A percentile compares a stretch with the other conserved stretches of the same genome.
Conservation (phyloP, 108 stramenopile species). For the Cyclotella choctawhatcheeana region DNA sequence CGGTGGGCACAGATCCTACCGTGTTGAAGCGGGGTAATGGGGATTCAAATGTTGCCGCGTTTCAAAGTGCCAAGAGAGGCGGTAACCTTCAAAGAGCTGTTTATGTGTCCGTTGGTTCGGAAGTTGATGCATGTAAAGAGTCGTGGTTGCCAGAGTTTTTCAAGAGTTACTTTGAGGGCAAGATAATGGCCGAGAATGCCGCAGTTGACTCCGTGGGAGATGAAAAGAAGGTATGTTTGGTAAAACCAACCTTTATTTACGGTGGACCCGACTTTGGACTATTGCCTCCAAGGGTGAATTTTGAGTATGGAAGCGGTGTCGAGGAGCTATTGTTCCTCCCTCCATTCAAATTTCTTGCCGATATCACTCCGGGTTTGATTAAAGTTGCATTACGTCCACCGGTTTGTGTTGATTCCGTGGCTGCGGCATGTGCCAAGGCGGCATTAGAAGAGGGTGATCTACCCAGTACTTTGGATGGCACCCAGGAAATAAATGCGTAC, state of each 20-base stretch:
- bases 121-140: slow-evolving; percentile 63
- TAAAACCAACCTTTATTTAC: slow-evolving; percentile 74
- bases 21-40: slow-evolving; percentile 39
- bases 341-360: slow-evolving; percentile 54
- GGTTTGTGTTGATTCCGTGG: slow-evolving; percentile 73
- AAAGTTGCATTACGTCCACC: slow-evolving; percentile 81
- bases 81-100: slow-evolving; percentile 64
- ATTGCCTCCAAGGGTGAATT: slow-evolving; percentile 74
- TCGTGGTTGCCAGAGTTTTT: slow-evolving; percentile 64
- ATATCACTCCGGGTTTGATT: slow-evolving; percentile 68
- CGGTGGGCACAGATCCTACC: slow-evolving; percentile 57
- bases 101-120: slow-evolving; percentile 69
- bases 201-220: slow-evolving; percentile 45
- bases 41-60: slow-evolving; percentile 51
- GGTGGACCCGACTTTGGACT: slow-evolving; percentile 74
- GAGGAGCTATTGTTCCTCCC: slow-evolving; percentile 64
- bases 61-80: slow-evolving; percentile 52
- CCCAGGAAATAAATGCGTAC: slow-evolving; percentile 47
- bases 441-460: slow-evolving; percentile 57
- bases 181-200: slow-evolving; percentile 55
- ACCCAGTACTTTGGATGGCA: slow-evolving; percentile 45
- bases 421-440: slow-evolving; percentile 61
- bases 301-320: slow-evolving; percentile 65
- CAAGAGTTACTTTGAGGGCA: slow-evolving; percentile 68
- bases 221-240: slow-evolving; percentile 51